Base-by-base conservation (phyloP, 805 yeast species). In the Kuraishia borneana region DNA sequence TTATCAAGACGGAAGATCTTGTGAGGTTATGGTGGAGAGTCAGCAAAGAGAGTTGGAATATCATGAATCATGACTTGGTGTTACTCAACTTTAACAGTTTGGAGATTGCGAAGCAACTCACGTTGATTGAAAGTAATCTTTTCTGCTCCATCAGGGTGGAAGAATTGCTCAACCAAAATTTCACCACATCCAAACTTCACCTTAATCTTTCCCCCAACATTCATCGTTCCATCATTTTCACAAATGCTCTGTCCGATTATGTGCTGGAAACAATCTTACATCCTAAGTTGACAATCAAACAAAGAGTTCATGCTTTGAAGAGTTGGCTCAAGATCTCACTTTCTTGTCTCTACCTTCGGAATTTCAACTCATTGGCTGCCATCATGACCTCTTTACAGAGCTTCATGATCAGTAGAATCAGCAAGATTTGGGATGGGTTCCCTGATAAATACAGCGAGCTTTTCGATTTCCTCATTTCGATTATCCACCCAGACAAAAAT, bases 281-380 rank as follows among this genome's bases (percentile, higher is more conserved):
- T 34, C 77, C 80, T 0, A 60, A 60, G 6, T 50, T 71, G 18
- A 48, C 58, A 18, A 50, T 56, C 34, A 73, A 66, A 42, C 65
- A 65, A 39, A 62, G 89, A 39, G 58, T 66, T 7, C 63, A 63
- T 36, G 66, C 75, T 35, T 51, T 81, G 23, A 75, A 75, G 43
- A 66, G 73, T 10, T 83, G 94, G 94, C 56, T 83, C 38, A 79
- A 79, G 46, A 65, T 82, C 22, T 83, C 85, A 0, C 62, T 79
- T 35, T 77, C 87, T 1, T 76, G 87, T 43, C 62, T 78, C 28
- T 79, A 81, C 45, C 63, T 82, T 51, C 62, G 87, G 39, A 83
- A 83, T 50, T 82, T 76, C 59, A 83, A 83, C 48, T 76, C 92
- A 0, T 59, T 83, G 40, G 88, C 89, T 2, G 79, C 89, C 1